These are phyloP conservation scores for Globisporangium mamillatum DNA, from an alignment of 352 stramenopile species.

Conservation along the genomic window DNA sequence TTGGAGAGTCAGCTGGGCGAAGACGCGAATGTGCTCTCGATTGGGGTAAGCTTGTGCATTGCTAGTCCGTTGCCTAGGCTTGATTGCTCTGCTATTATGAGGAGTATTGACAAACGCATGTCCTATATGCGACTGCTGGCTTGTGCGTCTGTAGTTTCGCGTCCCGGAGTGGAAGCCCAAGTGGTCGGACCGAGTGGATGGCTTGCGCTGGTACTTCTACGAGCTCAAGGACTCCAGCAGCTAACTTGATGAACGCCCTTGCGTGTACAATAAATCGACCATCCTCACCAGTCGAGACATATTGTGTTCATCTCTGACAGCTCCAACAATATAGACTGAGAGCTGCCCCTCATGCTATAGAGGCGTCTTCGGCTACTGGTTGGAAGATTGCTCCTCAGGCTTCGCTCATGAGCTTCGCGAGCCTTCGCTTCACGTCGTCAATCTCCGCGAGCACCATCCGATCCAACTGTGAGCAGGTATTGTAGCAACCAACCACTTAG, in stretches of 20 bases:
- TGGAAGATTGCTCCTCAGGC: constrained; percentile 7
- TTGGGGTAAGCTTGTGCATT: constrained; percentile 52
- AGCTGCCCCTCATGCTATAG: neutral
- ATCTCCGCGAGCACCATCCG: constrained; percentile 57
- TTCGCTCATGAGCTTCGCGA: constrained; percentile 42
- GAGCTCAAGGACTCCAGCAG: constrained; percentile 29
- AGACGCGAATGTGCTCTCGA: constrained; percentile 59
- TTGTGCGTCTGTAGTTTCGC: constrained; percentile 53
- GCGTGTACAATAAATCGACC: neutral
- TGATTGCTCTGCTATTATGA: neutral
- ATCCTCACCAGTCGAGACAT: neutral
- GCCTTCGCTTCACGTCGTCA: constrained; percentile 60
- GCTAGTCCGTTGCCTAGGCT: neutral
- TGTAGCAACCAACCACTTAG: neutral
- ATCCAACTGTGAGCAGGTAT: constrained; percentile 38
- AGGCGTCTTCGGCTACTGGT: no score
- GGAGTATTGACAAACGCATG: neutral
- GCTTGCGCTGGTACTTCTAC: constrained; percentile 79
- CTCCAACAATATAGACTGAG: neutral
- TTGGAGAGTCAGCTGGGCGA: constrained; percentile 38
- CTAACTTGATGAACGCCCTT: neutral
- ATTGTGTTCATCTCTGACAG: neutral
- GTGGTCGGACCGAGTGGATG: constrained; percentile 46
- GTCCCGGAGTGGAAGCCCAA: constrained; percentile 64
- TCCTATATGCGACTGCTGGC: neutral